Evolutionary conservation across 257 asterid genomes (phyloP), one percentile per base, ranked within the genome.

Genomic region (Solanum microdontum): DNA sequence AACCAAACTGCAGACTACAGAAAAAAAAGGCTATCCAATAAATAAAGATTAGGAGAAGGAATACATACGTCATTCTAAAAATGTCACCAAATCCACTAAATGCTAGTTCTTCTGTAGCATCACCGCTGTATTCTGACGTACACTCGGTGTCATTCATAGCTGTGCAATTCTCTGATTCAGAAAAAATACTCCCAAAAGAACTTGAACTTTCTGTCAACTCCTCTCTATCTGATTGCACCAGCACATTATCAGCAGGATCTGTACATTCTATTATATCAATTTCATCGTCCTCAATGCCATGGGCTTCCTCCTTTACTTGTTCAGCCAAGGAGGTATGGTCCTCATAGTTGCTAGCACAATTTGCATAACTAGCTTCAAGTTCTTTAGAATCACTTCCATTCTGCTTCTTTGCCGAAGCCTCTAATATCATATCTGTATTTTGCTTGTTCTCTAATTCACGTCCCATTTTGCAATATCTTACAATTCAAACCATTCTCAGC

Each of bases 391-490:
- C 74, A 73, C 43, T 33, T 86, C 73, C 84, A 11, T 28, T 73
- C 70, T 73, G 73, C 62, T 51, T 86, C 58, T 30, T 70, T 76
- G 74, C 74, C 5, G 88, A 86, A 86, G 84, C 74, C 73, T 45
- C 58, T 13, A 64, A 1, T 32, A 72, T 34, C 45, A 64, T 62
- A 23, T 86, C 74, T 73, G 74, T 11, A 24, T 40, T 77, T 70
- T 73, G 43, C 72, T 86, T 73, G 88, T 70, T 33, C 88, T 77
- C 88, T 33, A 86, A 33, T 70, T 66, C 89, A 66, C 72, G 77
- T 82, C 88, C 88, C 88, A 86, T 86, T 69, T 40, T 87, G 87
- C 86, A 79, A 32, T 80, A 91, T 60, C 89, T 58, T 85, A 69
- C 32, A 73, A 83, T 43, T 87, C 73, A 76, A 62, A 24, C 69